Base-by-base conservation (phyloP, 2,329 filamentous ascomycete species). In the Acrocalymma vagum region DNA sequence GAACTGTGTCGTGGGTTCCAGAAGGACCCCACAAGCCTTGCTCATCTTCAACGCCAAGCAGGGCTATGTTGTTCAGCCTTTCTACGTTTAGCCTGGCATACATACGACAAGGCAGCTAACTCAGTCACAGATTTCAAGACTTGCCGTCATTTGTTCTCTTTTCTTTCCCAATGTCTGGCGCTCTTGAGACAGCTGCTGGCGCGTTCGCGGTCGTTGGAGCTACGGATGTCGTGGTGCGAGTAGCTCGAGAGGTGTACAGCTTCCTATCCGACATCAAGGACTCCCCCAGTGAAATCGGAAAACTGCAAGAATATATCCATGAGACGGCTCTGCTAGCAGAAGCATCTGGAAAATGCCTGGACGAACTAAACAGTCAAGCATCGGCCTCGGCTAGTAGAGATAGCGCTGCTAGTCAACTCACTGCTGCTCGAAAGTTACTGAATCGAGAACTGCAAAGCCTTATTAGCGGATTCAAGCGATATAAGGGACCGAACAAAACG, bases 201-300 rank as follows among this genome's bases (percentile, higher is more conserved):
- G 35, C 49, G 10, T 50, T 57, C 27, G 53, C 53, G 6, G 49
- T 53, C 9, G 41, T 53, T 8, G 51, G 53, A 5, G 45, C 45
- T 11, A 45, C 42, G 9, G 53, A 57, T 24, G 45, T 54, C 27
- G 35, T 45, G 10, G 13, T 54, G 4, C 35, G 48, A 34, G 35
- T 40, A 14, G 38, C 43, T 8, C 35, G 46, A 10, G 45, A 52
- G 9, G 37, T 48, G 23, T 49, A 42, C 16, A 32, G 27, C 7
- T 57, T 57, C 24, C 24, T 57, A 18, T 36, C 35, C 27, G 41
- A 40, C 14, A 31, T 57, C 13, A 24, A 16, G 10, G 48, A 44
- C 10, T 48, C 51, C 3, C 53, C 51, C 4, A 30, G 23, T 3
- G 45, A 51, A 5, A 40, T 53, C 11, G 32, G 16, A 5, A 21